These are phyloP conservation scores for Haematococcus lacustris DNA, from an alignment of 139 green algal genomes.

Conservation along the genomic window DNA sequence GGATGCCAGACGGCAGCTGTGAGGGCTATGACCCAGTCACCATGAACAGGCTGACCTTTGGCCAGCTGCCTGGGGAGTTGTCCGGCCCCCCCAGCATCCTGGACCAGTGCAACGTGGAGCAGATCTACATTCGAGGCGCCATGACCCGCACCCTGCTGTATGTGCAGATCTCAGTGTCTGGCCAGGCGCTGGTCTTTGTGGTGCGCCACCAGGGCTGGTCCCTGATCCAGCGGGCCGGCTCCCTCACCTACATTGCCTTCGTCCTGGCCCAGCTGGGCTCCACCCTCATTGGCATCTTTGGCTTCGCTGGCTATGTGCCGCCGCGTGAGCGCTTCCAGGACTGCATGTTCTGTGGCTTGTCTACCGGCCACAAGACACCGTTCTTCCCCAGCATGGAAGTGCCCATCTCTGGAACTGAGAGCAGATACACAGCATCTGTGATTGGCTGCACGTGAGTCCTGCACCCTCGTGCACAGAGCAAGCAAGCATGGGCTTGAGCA, in stretches of 20 bases:
- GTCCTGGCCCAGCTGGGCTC: constrained; percentile 53
- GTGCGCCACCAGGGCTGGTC: constrained; percentile 58
- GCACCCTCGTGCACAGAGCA: too few relatives aligned
- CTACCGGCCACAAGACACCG: constrained; percentile 15
- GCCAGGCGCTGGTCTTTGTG: constrained; percentile 77
- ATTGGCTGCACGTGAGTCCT: constrained; percentile 62
- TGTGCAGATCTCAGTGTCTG: constrained; percentile 54
- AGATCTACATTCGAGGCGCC: constrained; percentile 60
- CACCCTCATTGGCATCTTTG: constrained; percentile 59
- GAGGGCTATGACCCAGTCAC: too few relatives aligned
- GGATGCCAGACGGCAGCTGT: too few relatives aligned
- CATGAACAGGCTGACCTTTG: too few relatives aligned
- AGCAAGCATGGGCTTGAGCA: too few relatives aligned
- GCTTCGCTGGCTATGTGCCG: constrained; percentile 59
- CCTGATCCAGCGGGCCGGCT: constrained; percentile 42
- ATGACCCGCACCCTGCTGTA: constrained; percentile 69
- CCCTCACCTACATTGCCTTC: constrained; percentile 70
- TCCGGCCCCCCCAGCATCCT: too few relatives aligned
- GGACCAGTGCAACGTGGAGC: constrained; percentile 67
- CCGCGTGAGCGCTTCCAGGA: constrained; percentile 31
- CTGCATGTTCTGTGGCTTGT: constrained; percentile 53
- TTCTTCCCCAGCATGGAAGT: constrained; percentile 44
- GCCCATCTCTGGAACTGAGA: constrained; percentile 53
- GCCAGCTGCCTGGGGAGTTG: too few relatives aligned
- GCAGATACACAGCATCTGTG: constrained; percentile 45